Evolutionary conservation across 176 grass and related monocot species (phyloP), one percentile per base, ranked within the genome.

Genomic region (Luzula sylvatica): DNA sequence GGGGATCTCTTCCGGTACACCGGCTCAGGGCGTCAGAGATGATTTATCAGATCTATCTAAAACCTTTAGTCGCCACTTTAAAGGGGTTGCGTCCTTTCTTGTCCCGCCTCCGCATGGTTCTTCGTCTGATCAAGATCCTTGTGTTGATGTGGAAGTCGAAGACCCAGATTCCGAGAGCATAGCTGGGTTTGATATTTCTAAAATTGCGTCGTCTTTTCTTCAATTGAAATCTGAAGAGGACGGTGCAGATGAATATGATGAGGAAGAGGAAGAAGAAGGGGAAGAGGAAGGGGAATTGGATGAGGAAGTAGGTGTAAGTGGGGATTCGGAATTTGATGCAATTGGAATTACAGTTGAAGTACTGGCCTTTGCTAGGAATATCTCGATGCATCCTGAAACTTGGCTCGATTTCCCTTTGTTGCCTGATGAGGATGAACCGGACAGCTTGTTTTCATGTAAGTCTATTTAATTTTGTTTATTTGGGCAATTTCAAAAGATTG

Each of bases 391-490:
- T 65, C 81, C 81, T 4, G 85, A 98, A 68, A 90, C 92, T 11
- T 98, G 85, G 92, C 71, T 90, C 0, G 92, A 90, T 71, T 98
- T 98, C 68, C 92, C 92, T 3, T 56, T 98, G 54, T 61, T 98
- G 12, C 78, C 71, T 57, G 81, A 98, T 1, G 85, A 86, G 18
- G 92, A 89, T 14, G 90, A 90, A 29, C 67, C 72, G 2, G 85
- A 82, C 46, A 82, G 92, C 19, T 74, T 61, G 20, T 75, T 80
- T 74, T 82, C 77, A 47, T 86, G 72, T 86, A 69, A 73, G 79
- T 55, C 38, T 41, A 57, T 69, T 46, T 69, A 11, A 14, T 57
- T 18, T 44, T n/a, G 23, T 46, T 15, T 42, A 32, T 64, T 3
- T 11, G 41, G 1, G 5, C 30, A 35, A 35, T 35, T 35, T 35